Percentiles rank a stretch among this genome's conserved stretches.
phyloP scores from a whole-genome alignment of 2,329 filamentous ascomycete species.

The Juglanconis oblonga region DNA sequence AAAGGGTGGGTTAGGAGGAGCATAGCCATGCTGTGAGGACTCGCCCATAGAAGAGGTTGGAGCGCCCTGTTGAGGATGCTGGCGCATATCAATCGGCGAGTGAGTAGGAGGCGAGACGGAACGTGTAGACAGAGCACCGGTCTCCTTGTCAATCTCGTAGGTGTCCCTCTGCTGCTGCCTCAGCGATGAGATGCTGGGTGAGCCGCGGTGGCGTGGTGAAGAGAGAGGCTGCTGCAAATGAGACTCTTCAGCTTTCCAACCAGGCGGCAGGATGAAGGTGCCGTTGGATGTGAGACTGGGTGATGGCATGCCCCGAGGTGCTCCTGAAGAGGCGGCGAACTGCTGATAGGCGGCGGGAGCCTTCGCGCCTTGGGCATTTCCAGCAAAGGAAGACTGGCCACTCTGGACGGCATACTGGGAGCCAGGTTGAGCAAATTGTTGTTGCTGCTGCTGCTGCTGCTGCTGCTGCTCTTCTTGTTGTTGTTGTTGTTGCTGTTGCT shows the following conservation, averaged over 20 bases:
- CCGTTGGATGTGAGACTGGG: constrained; percentile 19
- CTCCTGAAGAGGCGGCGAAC: constrained; percentile 4
- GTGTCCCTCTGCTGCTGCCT: constrained; percentile 26
- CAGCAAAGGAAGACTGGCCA: neutral
- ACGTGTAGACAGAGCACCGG: constrained; percentile 30
- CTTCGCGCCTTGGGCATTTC: constrained; percentile 1
- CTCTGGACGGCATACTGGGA: constrained; percentile 2
- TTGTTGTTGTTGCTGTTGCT: neutral
- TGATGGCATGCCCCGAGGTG: constrained; percentile 24
- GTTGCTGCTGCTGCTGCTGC: neutral
- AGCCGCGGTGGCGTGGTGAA: constrained; percentile 32
- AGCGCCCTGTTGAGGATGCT: constrained; percentile 12
- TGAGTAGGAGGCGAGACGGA: constrained; percentile 19
- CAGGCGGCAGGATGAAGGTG: constrained; percentile 39
- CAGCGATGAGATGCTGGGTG: constrained; percentile 25
- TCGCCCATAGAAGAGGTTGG: constrained; percentile 3
- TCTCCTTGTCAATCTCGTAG: constrained; percentile 52
- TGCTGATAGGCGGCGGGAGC: constrained; percentile 16
- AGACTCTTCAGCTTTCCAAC: constrained; percentile 55
- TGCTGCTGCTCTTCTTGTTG: neutral
- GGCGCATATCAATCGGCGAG: constrained; percentile 17
- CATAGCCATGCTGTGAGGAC: constrained; percentile 18
- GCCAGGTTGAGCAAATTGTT: neutral
- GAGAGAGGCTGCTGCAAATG: constrained; percentile 50
- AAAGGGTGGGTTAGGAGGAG: constrained; percentile 20